Conservation (phyloP, 495 filamentous ascomycete genomes). For the Penicillium parvum region DNA sequence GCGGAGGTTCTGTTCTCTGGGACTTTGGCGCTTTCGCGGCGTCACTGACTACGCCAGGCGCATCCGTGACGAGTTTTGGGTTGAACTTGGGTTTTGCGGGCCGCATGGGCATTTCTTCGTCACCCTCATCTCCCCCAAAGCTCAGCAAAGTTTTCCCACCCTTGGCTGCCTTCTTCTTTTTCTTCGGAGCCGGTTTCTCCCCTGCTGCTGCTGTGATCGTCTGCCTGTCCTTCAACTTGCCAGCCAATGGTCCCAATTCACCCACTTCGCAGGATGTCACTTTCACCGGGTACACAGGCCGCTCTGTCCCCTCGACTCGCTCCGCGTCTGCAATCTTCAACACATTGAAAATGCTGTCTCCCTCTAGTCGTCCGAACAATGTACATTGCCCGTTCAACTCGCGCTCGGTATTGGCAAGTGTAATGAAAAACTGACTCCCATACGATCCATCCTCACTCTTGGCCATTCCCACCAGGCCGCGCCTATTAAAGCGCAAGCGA, state of each 20-base stretch:
- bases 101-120: conserved; percentile 52
- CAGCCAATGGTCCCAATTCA: conserved; percentile 78
- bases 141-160: conserved; percentile 77
- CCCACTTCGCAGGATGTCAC: conserved; percentile 72
- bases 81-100: conserved; percentile 90
- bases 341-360: conserved; percentile 93
- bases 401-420: conserved; percentile 69
- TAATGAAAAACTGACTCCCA: conserved; percentile 96
- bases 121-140: conserved; percentile 82
- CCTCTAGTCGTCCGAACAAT: conserved; percentile 86
- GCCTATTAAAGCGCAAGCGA: conserved; percentile 85
- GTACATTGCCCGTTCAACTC: conserved; percentile 90
- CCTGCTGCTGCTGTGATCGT: conserved; percentile 29
- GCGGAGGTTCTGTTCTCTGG: conserved; percentile 5
- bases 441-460: conserved; percentile 69
- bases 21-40: conserved; percentile 9
- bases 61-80: conserved; percentile 64
- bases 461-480: conserved; percentile 88
- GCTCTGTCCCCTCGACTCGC: conserved; percentile 71
- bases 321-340: conserved; percentile 89
- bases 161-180: conserved; percentile 75
- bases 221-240: conserved; percentile 75
- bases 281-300: conserved; percentile 81
- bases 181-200: conserved; percentile 48
- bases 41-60: conserved; percentile 22